Conservation (phyloP, 306 rosid genomes). For the Cicer bijugum region DNA sequence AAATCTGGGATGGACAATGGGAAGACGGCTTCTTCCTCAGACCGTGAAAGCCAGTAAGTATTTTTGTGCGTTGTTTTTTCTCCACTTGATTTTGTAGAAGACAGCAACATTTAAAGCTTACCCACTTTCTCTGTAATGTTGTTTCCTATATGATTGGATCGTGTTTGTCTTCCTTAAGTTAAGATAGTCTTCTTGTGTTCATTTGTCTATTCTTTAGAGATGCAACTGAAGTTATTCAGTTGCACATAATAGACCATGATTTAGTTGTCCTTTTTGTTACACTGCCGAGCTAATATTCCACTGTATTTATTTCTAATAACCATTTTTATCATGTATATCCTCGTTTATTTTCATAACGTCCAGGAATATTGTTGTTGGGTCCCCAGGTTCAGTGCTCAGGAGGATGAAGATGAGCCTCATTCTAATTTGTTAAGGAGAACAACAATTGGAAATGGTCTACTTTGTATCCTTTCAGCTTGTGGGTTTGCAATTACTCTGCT, state of each 20-base stretch:
- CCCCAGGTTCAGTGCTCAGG: slow-evolving; percentile 90
- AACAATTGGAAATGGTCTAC: slow-evolving; percentile 88
- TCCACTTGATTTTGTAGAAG: slow-evolving; percentile 34
- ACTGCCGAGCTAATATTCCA: slow-evolving; percentile 25
- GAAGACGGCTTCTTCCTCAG: slow-evolving; percentile 94
- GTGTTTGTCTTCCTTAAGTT: slow-evolving; percentile 38
- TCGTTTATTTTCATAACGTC: slow-evolving; percentile 24
- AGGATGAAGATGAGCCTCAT: slow-evolving; percentile 89
- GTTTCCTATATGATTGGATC: slow-evolving; percentile 37
- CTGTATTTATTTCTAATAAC: slow-evolving; percentile 25
- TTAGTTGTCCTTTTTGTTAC: slow-evolving; percentile 38
- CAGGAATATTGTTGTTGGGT: slow-evolving; percentile 19
- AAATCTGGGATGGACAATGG: slow-evolving; percentile 99
- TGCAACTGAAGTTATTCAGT: slow-evolving; percentile 39
- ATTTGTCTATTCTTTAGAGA: slow-evolving; percentile 35
- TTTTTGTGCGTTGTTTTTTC: slow-evolving; percentile 32
- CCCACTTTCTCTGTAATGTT: slow-evolving; percentile 17
- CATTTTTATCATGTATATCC: slow-evolving; percentile 7
- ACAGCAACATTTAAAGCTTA: neutral
- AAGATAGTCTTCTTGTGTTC: slow-evolving; percentile 37
- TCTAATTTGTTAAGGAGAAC: slow-evolving; percentile 81
- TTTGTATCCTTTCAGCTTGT: slow-evolving; percentile 43
- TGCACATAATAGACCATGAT: slow-evolving; percentile 13
- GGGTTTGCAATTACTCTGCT: slow-evolving; percentile 37
- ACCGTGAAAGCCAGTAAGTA: slow-evolving; percentile 96